Evolutionary conservation across 345 rosid genomes (phyloP).

Genomic region (Eucalyptus lansdowneana): DNA sequence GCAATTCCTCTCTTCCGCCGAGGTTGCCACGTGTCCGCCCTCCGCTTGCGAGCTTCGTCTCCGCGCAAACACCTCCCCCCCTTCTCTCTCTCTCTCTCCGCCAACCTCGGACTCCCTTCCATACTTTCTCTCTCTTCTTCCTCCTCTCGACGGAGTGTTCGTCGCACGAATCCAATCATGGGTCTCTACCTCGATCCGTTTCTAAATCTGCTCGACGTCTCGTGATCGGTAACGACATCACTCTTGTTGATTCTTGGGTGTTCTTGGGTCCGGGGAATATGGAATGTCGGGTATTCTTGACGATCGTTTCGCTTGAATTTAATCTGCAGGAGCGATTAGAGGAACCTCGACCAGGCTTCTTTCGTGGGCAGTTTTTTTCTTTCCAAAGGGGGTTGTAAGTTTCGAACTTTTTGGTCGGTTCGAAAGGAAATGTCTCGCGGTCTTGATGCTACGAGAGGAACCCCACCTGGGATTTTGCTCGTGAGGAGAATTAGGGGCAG

Average conservation of each 20-base stretch:
- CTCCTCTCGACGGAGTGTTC: background rate
- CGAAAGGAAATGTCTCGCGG: background rate
- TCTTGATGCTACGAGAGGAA: background rate
- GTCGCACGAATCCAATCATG: background rate
- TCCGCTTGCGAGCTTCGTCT: background rate
- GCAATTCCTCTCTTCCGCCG: background rate
- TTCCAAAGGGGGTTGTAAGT: background rate
- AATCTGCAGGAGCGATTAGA: background rate
- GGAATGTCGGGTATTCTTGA: background rate
- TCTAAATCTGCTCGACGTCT: background rate
- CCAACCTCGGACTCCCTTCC: constrained; percentile 46
- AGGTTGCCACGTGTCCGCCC: background rate
- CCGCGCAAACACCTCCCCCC: background rate
- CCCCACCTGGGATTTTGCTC: constrained; percentile 63
- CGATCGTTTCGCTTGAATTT: background rate
- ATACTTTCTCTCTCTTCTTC: background rate
- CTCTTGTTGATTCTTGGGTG: background rate
- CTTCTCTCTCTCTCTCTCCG: constrained; percentile 20
- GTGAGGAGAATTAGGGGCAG: constrained; percentile 37
- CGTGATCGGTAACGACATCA: background rate
- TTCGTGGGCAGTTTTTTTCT: background rate
- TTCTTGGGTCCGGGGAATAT: background rate
- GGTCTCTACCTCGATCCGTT: background rate
- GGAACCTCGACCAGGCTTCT: background rate
- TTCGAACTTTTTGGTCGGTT: background rate